Percentiles rank a stretch among this genome's conserved stretches.
phyloP scores from a whole-genome alignment of 805 yeast species.

The Torulaspora maleeae region DNA sequence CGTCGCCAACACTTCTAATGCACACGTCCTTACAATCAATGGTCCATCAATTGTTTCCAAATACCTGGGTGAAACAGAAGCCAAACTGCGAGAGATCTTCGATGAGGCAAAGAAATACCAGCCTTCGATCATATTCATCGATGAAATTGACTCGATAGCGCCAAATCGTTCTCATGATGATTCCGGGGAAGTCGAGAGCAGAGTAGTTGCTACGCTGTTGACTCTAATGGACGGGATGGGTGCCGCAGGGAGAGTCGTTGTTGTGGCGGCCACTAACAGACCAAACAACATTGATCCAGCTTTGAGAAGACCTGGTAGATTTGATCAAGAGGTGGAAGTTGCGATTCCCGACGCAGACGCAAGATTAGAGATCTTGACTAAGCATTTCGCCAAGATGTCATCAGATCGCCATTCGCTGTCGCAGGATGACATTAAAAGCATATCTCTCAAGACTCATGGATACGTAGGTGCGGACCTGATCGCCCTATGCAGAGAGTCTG shows the following conservation, averaged over 20 bases:
- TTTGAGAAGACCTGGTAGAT: constrained; percentile 79
- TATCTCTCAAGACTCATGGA: constrained; percentile 86
- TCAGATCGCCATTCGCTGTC: constrained; percentile 46
- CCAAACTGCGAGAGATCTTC: constrained; percentile 73
- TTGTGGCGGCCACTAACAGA: constrained; percentile 69
- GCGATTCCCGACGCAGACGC: constrained; percentile 88
- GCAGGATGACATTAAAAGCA: constrained; percentile 48
- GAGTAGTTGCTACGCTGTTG: constrained; percentile 84
- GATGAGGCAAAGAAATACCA: constrained; percentile 80
- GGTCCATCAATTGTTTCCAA: constrained; percentile 92
- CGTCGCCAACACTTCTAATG: constrained; percentile 70
- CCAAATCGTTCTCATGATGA: constrained; percentile 83
- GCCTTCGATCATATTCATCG: constrained; percentile 84
- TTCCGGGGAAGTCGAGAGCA: constrained; percentile 80
- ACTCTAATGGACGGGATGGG: constrained; percentile 79
- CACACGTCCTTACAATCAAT: constrained; percentile 79
- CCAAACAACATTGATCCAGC: constrained; percentile 68
- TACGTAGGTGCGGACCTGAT: constrained; percentile 95
- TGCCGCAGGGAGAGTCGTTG: constrained; percentile 57
- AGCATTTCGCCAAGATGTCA: constrained; percentile 50
- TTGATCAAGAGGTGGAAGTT: constrained; percentile 84
- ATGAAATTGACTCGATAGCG: constrained; percentile 88
- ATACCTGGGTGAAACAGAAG: constrained; percentile 92
- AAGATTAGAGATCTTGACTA: constrained; percentile 63
- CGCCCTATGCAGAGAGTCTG: constrained; percentile 84